phyloP scores from a whole-genome alignment of 2,329 filamentous ascomycete genomes.

The Fusarium siculi region DNA sequence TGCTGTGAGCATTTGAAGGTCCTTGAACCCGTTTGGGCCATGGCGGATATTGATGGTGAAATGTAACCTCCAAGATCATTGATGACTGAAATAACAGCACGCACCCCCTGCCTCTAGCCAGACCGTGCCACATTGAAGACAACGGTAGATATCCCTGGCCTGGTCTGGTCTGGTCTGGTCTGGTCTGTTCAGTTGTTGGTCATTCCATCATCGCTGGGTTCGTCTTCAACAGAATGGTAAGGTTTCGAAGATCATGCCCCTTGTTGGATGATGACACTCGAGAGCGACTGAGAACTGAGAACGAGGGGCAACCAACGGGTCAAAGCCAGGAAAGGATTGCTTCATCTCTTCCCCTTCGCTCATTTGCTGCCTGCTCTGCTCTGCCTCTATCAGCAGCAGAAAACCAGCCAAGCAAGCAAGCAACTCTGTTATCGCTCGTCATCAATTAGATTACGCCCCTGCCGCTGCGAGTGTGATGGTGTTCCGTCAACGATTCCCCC shows the following conservation, averaged over 20 bases:
- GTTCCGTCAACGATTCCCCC: conserved; percentile 39
- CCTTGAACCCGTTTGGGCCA: conserved; percentile 39
- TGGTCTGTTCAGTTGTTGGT: neutral
- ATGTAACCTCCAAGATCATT: conserved; percentile 32
- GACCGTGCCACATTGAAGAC: conserved; percentile 34
- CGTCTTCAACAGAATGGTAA: conserved; percentile 33
- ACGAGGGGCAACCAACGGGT: conserved; percentile 20
- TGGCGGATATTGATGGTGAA: conserved; percentile 32
- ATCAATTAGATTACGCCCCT: conserved; percentile 31
- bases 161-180: neutral
- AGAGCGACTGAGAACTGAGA: conserved; percentile 20
- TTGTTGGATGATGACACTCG: conserved; percentile 26
- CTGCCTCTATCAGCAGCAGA: neutral
- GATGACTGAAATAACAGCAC: conserved; percentile 33
- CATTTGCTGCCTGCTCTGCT: neutral
- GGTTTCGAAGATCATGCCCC: conserved; percentile 42
- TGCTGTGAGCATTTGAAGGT: conserved; percentile 37
- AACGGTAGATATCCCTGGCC: conserved; percentile 34
- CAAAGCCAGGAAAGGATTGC: neutral
- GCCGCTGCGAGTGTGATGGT: conserved; percentile 40
- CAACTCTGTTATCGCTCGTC: conserved; percentile 6
- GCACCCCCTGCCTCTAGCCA: conserved; percentile 13
- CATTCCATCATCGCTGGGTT: conserved; percentile 19
- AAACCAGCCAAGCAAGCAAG: neutral
- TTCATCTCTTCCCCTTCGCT: neutral